phyloP scores from a whole-genome alignment of 2,329 filamentous ascomycete species.

The Ophiostoma sp. region DNA sequence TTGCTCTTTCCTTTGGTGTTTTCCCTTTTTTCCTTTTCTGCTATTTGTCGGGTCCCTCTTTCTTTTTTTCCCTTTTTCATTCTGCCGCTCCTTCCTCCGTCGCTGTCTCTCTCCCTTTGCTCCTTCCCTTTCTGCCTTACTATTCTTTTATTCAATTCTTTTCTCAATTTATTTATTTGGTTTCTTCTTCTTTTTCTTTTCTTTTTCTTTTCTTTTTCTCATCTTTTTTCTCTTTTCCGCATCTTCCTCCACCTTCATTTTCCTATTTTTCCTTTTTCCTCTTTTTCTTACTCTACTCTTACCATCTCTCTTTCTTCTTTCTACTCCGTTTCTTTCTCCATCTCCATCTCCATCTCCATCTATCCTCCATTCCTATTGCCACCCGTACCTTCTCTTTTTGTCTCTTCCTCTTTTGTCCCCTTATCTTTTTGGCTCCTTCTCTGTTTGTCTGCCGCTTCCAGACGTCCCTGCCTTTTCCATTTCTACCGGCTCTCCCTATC shows the following conservation, averaged over 20 bases:
- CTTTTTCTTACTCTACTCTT: slow-evolving; percentile 1
- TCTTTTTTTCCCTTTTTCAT: not conserved
- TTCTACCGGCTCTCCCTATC: not conserved
- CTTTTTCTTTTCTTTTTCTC: not conserved
- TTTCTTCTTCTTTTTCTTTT: not conserved
- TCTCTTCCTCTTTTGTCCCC: not conserved
- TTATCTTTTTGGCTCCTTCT: slow-evolving; percentile 13
- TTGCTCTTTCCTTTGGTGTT: not conserved
- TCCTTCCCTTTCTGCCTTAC: not conserved
- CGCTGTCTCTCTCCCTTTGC: not conserved
- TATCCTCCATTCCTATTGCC: slow-evolving; percentile 11
- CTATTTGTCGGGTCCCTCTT: not conserved
- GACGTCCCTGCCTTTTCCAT: not conserved
- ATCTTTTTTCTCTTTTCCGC: not conserved
- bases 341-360: slow-evolving; percentile 3
- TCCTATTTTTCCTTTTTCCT: slow-evolving; percentile 12
- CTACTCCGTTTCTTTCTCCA: slow-evolving; percentile 4
- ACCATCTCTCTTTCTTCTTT: slow-evolving; percentile 11
- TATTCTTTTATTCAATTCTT: not conserved
- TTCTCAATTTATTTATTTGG: not conserved
- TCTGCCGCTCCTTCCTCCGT: not conserved
- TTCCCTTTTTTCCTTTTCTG: slow-evolving; percentile 5
- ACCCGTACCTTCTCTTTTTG: not conserved
- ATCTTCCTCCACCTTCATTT: not conserved
- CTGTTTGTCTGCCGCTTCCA: no score